Base-by-base conservation (phyloP, 1,284 basidiomycete genomes). In the Rhodotorula sp. region DNA sequence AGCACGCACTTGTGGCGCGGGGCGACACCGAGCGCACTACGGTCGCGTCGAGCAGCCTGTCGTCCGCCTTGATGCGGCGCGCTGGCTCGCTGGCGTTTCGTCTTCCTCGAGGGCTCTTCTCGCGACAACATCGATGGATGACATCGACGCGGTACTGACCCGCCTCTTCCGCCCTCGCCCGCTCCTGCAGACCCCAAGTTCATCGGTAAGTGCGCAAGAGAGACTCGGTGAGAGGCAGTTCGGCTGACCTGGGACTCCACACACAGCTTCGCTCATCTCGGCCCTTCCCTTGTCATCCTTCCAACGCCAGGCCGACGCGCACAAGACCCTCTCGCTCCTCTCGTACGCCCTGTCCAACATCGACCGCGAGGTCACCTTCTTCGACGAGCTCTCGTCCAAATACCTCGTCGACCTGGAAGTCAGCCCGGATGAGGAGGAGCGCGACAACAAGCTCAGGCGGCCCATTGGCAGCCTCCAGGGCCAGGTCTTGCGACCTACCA, bases 311-410 rank as follows among this genome's bases (percentile, higher is more conserved):
- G 13, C 30, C 48, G 11, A 37, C 28, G 47, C 64, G 26, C 57
- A 60, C 22, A 28, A 34, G 30, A 62, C 62, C 30, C 58, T 70
- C 46, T 47, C 57, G 4, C 58, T 70, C 34, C 63, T 70, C 44
- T 56, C 68, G 30, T 70, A 66, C 64, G 61, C 61, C 24, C 50
- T 70, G n/a, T 51, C 64, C 46, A 70, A 70, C 54, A 70, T 70
- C 48, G 37, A 51, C n/a, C 64, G 68, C 57, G 68, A 70, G 28
- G 62, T 66, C 24, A 44, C 30, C 4, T 70, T 70, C 64, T 70
- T 70, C 53, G 68, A 70, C 54, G 60, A 61, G 37, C 61, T 70
- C 30, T 58, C 58, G 18, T 61, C 68, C 7, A 40, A 46, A 7
- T 70, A 57, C 44, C 58, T 48, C 15, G 53, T 70, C 48, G 61